phyloP scores from a whole-genome alignment of 2,329 filamentous ascomycete species.

The Bipolaris zeicola region DNA sequence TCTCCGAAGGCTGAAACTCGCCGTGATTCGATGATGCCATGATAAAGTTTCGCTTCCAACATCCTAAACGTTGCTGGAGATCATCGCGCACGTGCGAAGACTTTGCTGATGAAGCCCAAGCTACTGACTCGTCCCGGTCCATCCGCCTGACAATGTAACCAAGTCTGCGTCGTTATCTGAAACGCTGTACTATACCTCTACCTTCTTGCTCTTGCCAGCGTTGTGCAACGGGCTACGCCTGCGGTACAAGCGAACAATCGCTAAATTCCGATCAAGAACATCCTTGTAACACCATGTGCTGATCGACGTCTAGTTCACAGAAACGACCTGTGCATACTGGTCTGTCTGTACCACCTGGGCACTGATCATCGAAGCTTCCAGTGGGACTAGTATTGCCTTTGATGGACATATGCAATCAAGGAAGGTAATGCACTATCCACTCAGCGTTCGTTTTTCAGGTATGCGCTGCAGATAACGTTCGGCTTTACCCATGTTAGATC shows the following conservation, averaged over 20 bases:
- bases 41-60: slow-evolving; percentile 18
- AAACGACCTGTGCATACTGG: slow-evolving; percentile 12
- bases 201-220: not conserved
- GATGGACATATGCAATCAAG: not conserved
- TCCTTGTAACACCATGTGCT: slow-evolving; percentile 10
- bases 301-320: slow-evolving; percentile 4
- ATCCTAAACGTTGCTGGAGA: slow-evolving; percentile 19
- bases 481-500: not conserved
- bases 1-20: slow-evolving; percentile 10
- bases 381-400: not conserved
- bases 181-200: slow-evolving; percentile 1
- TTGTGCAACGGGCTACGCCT: slow-evolving; percentile 3
- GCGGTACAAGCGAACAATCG: not conserved
- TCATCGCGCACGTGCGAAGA: slow-evolving; percentile 13
- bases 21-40: slow-evolving; percentile 9
- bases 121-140: slow-evolving; percentile 22
- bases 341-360: not conserved
- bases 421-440: not conserved
- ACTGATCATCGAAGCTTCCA: not conserved
- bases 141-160: slow-evolving; percentile 12
- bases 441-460: not conserved
- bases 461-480: slow-evolving; percentile 6
- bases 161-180: slow-evolving; percentile 10
- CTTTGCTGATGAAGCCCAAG: slow-evolving; percentile 14
- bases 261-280: slow-evolving; percentile 1